These are phyloP conservation scores for Berkeleyomyces basicola DNA, from an alignment of 2,329 filamentous ascomycete genomes.

Conservation along the genomic window DNA sequence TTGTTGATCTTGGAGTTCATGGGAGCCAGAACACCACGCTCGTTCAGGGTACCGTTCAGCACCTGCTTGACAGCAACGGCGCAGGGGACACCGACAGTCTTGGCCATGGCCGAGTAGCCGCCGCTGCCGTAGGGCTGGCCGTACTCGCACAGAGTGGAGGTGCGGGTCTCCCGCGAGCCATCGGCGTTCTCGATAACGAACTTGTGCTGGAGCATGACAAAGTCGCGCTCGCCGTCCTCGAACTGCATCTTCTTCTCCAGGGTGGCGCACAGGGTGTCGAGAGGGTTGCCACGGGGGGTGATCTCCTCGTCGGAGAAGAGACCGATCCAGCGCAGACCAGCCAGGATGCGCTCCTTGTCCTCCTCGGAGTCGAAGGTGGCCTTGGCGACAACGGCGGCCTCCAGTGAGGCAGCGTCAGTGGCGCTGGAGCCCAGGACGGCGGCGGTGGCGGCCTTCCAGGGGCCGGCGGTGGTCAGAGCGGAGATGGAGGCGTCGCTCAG, in stretches of 20 bases:
- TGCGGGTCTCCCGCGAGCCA: constrained; percentile 58
- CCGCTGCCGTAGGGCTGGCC: constrained; percentile 59
- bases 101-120: constrained; percentile 73
- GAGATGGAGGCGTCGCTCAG: constrained; percentile 52
- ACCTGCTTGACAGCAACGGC: constrained; percentile 56
- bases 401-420: constrained; percentile 50
- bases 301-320: constrained; percentile 53
- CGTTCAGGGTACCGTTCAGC: constrained; percentile 53
- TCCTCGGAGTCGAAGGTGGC: constrained; percentile 45
- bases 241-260: constrained; percentile 88
- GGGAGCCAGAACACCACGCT: constrained; percentile 62
- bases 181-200: constrained; percentile 75
- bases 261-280: constrained; percentile 80
- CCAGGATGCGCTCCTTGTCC: constrained; percentile 52
- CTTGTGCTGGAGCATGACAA: constrained; percentile 66
- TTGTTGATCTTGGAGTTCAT: constrained; percentile 55
- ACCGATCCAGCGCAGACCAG: constrained; percentile 55
- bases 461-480: constrained; percentile 46
- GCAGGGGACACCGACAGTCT: constrained; percentile 56
- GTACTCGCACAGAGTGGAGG: constrained; percentile 69
- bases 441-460: constrained; percentile 76
- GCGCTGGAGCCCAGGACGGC: constrained; percentile 57
- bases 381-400: constrained; percentile 58
- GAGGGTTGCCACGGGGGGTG: constrained; percentile 57
- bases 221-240: constrained; percentile 64